Base-by-base conservation (phyloP, 768 basidiomycete genomes). In the Tephrocybe rancida region DNA sequence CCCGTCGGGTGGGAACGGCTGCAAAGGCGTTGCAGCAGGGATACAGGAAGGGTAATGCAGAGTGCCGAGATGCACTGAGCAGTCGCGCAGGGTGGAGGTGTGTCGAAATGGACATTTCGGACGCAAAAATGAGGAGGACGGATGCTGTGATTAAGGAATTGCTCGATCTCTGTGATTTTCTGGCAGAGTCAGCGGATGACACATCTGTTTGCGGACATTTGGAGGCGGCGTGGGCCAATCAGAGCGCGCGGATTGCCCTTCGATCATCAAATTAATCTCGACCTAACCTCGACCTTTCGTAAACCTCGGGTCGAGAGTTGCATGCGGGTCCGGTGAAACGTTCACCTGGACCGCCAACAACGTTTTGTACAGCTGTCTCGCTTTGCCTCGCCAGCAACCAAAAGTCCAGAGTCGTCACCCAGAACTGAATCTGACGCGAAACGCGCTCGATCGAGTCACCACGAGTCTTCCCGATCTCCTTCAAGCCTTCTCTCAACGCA, bases 1-100 rank as follows among this genome's bases (percentile, higher is more conserved):
- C 84, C 62, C 82, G 77, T 50, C 85, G 79, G 52, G 66, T 64
- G 59, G 73, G 70, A 35, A 66, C 71, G 52, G 70, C 68, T 26
- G 68, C 58, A 8, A 66, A 66, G 19, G 68, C 55, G 59, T 29
- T 48, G 29, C 61, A 71, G 49, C 67, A 66, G 8, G 67, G 68
- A 54, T 68, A 72, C 5, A 70, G 59, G 50, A 69, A 71, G 7
- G 67, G 66, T 19, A 70, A 57, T 2, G 67, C 60, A 29, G 68
- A 66, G 56, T 61, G 67, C 47, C 63, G 73, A 52, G 62, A 59
- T 43, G 67, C 70, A 62, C 64, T 61, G 30, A 67, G 55, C 13
- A 70, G 59, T 47, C 67, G 65, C 61, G 64, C 49, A 61, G 62
- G 29, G 29, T 13, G 50, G 63, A 69, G 54, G 37, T 64, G 62